Base-by-base conservation (phyloP, 495 filamentous ascomycete species). In the Talaromyces wortmannii region DNA sequence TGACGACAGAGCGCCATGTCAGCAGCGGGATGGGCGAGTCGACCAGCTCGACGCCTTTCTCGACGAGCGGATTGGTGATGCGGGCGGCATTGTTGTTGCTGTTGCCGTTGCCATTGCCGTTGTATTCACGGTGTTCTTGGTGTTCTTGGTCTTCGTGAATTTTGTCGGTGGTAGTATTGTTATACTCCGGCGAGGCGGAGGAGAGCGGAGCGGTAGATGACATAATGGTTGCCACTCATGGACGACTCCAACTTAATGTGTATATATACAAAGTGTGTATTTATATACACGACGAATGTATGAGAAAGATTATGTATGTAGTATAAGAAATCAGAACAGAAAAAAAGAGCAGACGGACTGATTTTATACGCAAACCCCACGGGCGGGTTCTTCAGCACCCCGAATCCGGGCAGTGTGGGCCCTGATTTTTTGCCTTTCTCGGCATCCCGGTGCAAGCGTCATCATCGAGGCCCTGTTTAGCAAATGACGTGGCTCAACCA, bases 1-100 rank as follows among this genome's bases (percentile, higher is more conserved):
- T 80, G 47, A 73, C 52, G n/a, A 78, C 59, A 42, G 77, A 71
- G 10, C 72, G 69, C 23, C 69, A 42, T 6, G 77, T 82, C 13
- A 82, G 50, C 12, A 65, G 63, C 7, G 68, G 72, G 13, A 78
- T 61, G 0, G 72, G 69, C 4, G 70, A 70, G 52, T 78, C 68
- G 29, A 75, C 61, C 1, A 48, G 45, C 11, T 50, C 29, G 15
- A 31, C 31, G 32, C 53, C 53, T 31, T 55, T 55, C 18, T 55
- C 53, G 40, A 32, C 42, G 42, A 53, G 43, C 13, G 36, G 36
- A 2, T 30, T 6, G 18, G 52, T 36, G 6, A 53, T 12, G 4
- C 18, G 29, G 52, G 43, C 40, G 16, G 31, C 40, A 29, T 29
- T 45, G 42, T 46, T 11, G 50, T 31, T 52, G 49, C 30, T 31